Percentiles rank a stretch among this genome's conserved stretches.
Evolutionary conservation across 2,329 filamentous ascomycete species (phyloP).

Genomic region (Verticillium albo-atrum): DNA sequence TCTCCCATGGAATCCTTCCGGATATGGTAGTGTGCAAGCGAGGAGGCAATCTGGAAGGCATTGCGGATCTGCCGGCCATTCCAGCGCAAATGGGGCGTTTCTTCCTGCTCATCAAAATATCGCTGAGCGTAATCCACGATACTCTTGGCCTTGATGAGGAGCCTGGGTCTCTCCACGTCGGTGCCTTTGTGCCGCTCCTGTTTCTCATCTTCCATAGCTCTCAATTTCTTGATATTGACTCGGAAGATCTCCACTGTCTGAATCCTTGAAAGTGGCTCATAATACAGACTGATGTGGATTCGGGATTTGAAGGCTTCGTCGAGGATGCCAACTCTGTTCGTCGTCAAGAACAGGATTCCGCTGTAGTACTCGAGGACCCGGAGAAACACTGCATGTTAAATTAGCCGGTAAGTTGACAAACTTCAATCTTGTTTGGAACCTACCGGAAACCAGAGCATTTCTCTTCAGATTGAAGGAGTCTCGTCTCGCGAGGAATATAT

Average conservation of each 20-base stretch:
- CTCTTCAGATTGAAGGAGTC: conserved; percentile 14
- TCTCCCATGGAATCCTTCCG: too few species aligned
- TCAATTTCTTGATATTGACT: conserved; percentile 1
- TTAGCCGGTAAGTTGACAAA: too few species aligned
- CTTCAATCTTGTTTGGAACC: not conserved
- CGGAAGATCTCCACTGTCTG: conserved; percentile 1
- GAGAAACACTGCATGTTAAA: conserved; percentile 33
- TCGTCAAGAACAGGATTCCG: conserved; percentile 39
- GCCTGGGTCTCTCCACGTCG: conserved; percentile 16
- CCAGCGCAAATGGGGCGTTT: conserved; percentile 17
- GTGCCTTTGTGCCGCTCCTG: too few species aligned
- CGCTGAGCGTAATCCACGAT: not conserved
- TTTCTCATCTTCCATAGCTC: conserved; percentile 21
- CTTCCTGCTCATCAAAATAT: not conserved
- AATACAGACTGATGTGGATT: conserved; percentile 27
- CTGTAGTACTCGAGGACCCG: conserved; percentile 34
- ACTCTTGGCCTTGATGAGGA: not conserved
- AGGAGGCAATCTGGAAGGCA: conserved; percentile 30
- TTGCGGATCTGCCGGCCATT: conserved; percentile 33
- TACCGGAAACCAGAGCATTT: conserved; percentile 19
- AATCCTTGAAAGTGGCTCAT: not conserved
- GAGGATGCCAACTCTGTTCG: conserved; percentile 37
- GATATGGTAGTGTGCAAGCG: conserved; percentile 28
- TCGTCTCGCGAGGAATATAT: conserved; percentile 20
- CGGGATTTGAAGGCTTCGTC: conserved; percentile 39